These are phyloP conservation scores for Tolypocladium tundrense DNA, from an alignment of 2,329 filamentous ascomycete genomes.

Conservation along the genomic window DNA sequence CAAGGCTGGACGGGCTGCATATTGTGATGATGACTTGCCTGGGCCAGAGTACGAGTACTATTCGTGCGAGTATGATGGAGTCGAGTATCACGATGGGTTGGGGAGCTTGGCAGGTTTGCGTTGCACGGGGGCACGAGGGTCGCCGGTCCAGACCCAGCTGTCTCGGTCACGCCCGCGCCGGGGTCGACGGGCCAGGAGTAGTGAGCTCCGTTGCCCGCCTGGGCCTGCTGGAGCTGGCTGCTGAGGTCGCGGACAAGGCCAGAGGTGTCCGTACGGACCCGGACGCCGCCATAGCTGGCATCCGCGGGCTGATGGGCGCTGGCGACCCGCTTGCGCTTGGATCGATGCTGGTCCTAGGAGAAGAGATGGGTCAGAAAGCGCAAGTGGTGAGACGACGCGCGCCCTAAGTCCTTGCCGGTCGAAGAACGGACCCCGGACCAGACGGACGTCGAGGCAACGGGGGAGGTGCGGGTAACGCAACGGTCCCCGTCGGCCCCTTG, in stretches of 20 bases:
- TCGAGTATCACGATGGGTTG: constrained; percentile 2
- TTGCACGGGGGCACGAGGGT: constrained; percentile 1
- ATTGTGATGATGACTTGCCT: neutral
- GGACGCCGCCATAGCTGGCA: neutral
- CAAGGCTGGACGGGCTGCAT: neutral
- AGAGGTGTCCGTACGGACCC: neutral
- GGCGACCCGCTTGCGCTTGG: neutral
- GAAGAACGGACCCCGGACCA: constrained; percentile 1
- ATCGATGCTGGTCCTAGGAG: neutral
- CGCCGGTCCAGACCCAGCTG: neutral
- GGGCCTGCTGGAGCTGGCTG: neutral
- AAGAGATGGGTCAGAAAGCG: neutral
- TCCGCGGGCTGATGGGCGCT: neutral
- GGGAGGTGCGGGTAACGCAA: neutral
- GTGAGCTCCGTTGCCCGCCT: neutral
- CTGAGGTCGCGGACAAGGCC: neutral
- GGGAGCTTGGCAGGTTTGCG: neutral
- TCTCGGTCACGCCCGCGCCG: constrained; percentile 2
- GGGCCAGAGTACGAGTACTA: neutral
- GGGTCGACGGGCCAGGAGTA: constrained; percentile 1
- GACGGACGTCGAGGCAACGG: neutral
- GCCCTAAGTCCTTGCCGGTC: neutral
- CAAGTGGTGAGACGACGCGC: neutral
- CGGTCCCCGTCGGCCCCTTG: neutral
- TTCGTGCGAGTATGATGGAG: neutral